phyloP scores from a whole-genome alignment of 345 rosid species.

The Mercurialis annua region DNA sequence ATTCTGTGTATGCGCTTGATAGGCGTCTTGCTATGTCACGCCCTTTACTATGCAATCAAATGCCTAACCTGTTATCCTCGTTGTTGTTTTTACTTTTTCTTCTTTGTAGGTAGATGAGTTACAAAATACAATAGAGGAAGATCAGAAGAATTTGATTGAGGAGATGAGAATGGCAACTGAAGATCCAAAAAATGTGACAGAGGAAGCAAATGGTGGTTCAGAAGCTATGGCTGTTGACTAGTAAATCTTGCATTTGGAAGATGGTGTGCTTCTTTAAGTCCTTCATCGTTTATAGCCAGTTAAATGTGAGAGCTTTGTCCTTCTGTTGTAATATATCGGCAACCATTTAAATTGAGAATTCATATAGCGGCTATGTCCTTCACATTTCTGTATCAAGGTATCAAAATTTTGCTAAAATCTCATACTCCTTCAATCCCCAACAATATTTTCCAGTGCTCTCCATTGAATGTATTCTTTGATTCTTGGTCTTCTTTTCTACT shows the following conservation, averaged over 20 bases:
- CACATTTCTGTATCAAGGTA: not conserved
- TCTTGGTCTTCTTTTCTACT: not conserved
- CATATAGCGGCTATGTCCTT: not conserved
- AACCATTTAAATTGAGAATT: not conserved
- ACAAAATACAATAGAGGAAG: constrained; percentile 86
- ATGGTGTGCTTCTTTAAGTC: not conserved
- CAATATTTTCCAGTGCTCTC: not conserved
- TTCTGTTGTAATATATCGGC: not conserved
- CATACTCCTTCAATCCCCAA: too few species aligned
- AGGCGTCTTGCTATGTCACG: not conserved
- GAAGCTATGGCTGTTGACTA: constrained; percentile 65
- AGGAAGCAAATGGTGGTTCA: constrained; percentile 47
- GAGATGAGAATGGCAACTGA: constrained; percentile 75
- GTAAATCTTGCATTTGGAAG: constrained; percentile 3
- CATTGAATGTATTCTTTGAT: not conserved
- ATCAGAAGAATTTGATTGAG: constrained; percentile 80
- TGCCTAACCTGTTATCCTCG: not conserved
- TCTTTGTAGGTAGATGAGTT: constrained; percentile 78
- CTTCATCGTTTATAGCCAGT: not conserved
- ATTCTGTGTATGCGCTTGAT: not conserved
- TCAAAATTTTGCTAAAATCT: constrained; percentile 1
- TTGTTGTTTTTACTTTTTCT: not conserved
- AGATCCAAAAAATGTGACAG: constrained; percentile 64
- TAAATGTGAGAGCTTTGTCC: not conserved
- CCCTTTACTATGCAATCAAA: not conserved